Percentiles rank a stretch among this genome's conserved stretches.
Evolutionary conservation across 345 rosid genomes (phyloP).

Genomic region (Syzygium aqueum): DNA sequence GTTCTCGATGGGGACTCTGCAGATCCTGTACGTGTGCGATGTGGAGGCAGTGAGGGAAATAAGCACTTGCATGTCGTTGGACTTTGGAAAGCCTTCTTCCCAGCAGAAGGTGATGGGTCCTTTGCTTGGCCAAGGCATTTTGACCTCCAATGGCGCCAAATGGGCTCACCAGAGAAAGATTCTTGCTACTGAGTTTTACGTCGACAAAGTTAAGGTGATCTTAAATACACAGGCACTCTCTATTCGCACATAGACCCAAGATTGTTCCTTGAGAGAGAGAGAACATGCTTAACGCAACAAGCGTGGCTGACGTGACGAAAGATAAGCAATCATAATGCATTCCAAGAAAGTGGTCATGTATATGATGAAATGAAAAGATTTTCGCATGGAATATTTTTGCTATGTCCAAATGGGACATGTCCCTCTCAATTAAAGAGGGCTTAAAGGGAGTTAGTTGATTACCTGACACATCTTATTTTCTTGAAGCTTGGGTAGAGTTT

Average conservation of each 20-base stretch:
- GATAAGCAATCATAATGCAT: not conserved
- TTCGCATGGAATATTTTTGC: too few species aligned
- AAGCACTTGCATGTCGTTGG: conserved; percentile 11
- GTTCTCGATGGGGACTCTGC: conserved; percentile 6
- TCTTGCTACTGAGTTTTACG: conserved; percentile 15
- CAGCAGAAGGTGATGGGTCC: conserved; percentile 8
- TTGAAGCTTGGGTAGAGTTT: too few species aligned
- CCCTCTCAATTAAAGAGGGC: too few species aligned
- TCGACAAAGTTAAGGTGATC: conserved; percentile 16
- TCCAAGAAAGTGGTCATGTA: not conserved
- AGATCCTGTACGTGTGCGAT: conserved; percentile 6
- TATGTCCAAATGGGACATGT: too few species aligned
- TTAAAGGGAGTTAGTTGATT: too few species aligned
- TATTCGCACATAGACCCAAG: not conserved
- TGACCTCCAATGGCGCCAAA: conserved; percentile 12
- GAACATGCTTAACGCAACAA: too few species aligned
- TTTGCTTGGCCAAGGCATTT: conserved; percentile 20
- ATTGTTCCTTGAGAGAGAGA: too few species aligned
- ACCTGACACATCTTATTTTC: too few species aligned
- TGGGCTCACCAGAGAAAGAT: conserved; percentile 30
- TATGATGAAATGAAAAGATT: not conserved
- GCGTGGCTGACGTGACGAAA: not conserved
- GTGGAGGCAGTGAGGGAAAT: conserved; percentile 18
- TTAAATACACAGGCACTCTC: not conserved
- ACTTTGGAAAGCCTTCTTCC: conserved; percentile 22